Evolutionary conservation across 2,329 filamentous ascomycete species (phyloP).

Genomic region (Onygena corvina): DNA sequence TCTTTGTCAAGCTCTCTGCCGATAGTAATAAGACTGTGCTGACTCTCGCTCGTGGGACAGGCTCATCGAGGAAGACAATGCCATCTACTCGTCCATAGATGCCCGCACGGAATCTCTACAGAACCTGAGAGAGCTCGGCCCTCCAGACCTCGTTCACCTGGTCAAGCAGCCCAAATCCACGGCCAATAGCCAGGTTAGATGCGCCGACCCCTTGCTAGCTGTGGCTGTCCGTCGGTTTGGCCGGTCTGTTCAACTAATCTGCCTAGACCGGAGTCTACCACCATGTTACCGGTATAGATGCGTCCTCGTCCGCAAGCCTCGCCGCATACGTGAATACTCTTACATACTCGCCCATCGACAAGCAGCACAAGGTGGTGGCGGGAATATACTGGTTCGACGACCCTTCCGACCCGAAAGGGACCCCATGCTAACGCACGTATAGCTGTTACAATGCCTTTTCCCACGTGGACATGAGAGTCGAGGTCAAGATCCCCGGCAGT

Average conservation of each 20-base stretch:
- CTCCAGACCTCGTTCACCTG: slow-evolving; percentile 89
- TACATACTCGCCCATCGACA: slow-evolving; percentile 76
- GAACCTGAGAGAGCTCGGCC: slow-evolving; percentile 79
- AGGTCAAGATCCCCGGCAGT: slow-evolving; percentile 90
- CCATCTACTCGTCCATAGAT: slow-evolving; percentile 75
- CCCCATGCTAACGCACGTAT: slow-evolving; percentile 13
- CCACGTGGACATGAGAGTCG: slow-evolving; percentile 92
- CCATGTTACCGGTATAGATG: slow-evolving; percentile 93
- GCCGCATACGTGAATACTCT: slow-evolving; percentile 98
- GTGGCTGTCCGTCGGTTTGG: background rate
- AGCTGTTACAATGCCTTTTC: slow-evolving; percentile 99
- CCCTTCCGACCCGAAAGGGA: background rate
- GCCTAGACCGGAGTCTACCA: slow-evolving; percentile 80
- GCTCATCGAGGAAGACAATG: slow-evolving; percentile 73
- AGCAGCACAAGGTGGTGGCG: slow-evolving; percentile 78
- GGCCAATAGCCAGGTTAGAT: slow-evolving; percentile 43
- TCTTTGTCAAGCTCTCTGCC: background rate
- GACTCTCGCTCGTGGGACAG: slow-evolving; percentile 36
- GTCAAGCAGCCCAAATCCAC: slow-evolving; percentile 61
- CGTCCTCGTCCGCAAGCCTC: slow-evolving; percentile 90
- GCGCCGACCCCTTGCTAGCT: background rate
- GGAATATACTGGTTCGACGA: slow-evolving; percentile 76
- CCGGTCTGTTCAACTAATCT: background rate
- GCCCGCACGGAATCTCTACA: slow-evolving; percentile 80
- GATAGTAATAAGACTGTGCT: background rate